Evolutionary conservation across 805 yeast species (phyloP), one percentile per base, ranked within the genome.

Genomic region (Priceomyces carsonii): DNA sequence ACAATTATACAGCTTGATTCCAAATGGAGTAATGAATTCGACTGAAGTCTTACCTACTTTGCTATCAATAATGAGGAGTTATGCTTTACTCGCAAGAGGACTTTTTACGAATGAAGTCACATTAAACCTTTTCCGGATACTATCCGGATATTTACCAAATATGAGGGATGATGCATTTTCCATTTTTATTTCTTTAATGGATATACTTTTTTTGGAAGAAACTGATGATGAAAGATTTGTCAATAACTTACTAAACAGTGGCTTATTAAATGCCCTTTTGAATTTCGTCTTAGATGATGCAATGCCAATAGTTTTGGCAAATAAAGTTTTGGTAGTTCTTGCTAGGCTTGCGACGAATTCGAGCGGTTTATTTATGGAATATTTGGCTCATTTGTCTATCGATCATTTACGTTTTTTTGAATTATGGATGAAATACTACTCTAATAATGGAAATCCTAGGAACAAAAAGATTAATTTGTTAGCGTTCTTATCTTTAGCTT

Each of bases 21-120:
- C 79, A 7, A 66, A 71, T 36, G 86, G 84, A 1, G 66, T 91
- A 26, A 61, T 77, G 42, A 75, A 77, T 34, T 79, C 85, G 38
- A 87, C 96, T 0, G 95, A 85, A 55, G 77, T 85, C 8, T 59
- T 85, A 26, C 84, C 88, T 2, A 60, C 80, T 2, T 66, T 85
- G 8, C 53, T 85, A 26, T 75, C 80, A 15, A 76, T 85, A 5
- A 54, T 78, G 8, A 70, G 87, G 57, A 76, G 86, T 39, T 85
- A 85, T 55, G 52, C 80, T 0, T 57, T 85, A 14, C 39, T 78
- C 14, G 47, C 68, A 1, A 76, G 79, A 1, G 57, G 61, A 9
- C 35, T 63, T 4, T 67, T 79, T 33, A 45, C 51, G 3, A 61
- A 59, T 3, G 64, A 61, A 1, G 49, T 58, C 3, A 72, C 67